Percentiles rank a stretch among this genome's conserved stretches.
Conservation (phyloP, 257 asterid species). For the Capsicum rhomboideum region DNA sequence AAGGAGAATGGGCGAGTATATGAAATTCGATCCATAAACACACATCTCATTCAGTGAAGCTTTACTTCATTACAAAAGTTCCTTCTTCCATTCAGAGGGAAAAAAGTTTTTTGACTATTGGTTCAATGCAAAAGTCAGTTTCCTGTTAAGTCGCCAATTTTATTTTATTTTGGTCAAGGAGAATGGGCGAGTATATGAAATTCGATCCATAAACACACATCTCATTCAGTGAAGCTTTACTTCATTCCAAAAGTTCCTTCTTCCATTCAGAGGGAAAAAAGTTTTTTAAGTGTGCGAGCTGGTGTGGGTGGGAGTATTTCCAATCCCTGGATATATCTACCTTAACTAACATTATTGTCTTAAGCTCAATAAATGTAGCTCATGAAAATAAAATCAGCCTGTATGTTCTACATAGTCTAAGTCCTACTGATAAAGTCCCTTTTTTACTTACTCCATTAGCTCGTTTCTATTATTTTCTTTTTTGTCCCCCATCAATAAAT, state of each 20-base stretch:
- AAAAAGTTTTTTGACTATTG: not conserved
- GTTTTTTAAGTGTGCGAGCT: not conserved
- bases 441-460: not conserved
- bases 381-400: not conserved
- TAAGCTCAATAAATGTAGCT: not conserved
- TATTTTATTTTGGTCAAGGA: not conserved
- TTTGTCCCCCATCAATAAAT: not conserved
- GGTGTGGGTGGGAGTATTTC: not conserved
- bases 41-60: not conserved
- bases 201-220: not conserved
- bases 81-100: not conserved
- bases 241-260: not conserved
- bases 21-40: not conserved
- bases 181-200: not conserved
- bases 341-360: not conserved
- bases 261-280: not conserved
- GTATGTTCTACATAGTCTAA: not conserved
- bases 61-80: not conserved
- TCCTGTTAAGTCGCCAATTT: not conserved
- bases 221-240: not conserved
- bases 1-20: not conserved
- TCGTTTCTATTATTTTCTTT: not conserved
- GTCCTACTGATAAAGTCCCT: not conserved
- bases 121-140: not conserved
- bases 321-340: not conserved